Conservation (phyloP, 1,284 basidiomycete genomes). For the Volvariella surrecta region DNA sequence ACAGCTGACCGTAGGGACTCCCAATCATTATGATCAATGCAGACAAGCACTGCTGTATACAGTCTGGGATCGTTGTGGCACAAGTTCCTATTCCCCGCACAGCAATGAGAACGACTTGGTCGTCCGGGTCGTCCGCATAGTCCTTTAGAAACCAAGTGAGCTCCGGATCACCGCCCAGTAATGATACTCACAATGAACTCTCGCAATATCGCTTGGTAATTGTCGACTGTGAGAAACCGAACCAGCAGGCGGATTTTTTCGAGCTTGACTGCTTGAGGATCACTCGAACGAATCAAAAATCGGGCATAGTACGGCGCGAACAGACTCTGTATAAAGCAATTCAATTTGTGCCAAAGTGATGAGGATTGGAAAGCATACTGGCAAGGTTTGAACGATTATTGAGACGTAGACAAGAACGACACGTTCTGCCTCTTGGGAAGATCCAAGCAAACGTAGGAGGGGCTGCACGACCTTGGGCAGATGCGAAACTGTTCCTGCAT, state of each 20-base stretch:
- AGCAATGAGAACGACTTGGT: conserved; percentile 60
- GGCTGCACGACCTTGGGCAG: conserved; percentile 53
- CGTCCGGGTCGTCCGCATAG: conserved; percentile 68
- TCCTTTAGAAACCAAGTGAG: conserved; percentile 36
- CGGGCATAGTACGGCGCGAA: conserved; percentile 52
- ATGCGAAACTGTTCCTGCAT: conserved; percentile 55
- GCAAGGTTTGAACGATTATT: conserved; percentile 48
- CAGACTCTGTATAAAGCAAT: conserved; percentile 34
- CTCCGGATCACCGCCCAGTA: background rate
- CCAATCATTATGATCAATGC: conserved; percentile 75
- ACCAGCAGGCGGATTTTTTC: conserved; percentile 71
- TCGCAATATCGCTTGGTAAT: conserved; percentile 59
- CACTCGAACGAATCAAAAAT: conserved; percentile 65
- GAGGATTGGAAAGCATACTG: conserved; percentile 38
- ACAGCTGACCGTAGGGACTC: conserved; percentile 52
- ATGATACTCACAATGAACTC: conserved; percentile 68
- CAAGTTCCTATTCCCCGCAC: conserved; percentile 75
- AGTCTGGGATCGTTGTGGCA: conserved; percentile 59
- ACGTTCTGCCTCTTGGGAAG: conserved; percentile 61
- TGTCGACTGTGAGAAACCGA: conserved; percentile 55
- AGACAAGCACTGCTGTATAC: conserved; percentile 61
- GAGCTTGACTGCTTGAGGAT: conserved; percentile 55
- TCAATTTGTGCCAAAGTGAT: conserved; percentile 5
- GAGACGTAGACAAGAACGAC: conserved; percentile 67
- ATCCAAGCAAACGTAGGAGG: conserved; percentile 58